Conservation (phyloP, 495 filamentous ascomycete genomes). For the Xylaria palmicola region DNA sequence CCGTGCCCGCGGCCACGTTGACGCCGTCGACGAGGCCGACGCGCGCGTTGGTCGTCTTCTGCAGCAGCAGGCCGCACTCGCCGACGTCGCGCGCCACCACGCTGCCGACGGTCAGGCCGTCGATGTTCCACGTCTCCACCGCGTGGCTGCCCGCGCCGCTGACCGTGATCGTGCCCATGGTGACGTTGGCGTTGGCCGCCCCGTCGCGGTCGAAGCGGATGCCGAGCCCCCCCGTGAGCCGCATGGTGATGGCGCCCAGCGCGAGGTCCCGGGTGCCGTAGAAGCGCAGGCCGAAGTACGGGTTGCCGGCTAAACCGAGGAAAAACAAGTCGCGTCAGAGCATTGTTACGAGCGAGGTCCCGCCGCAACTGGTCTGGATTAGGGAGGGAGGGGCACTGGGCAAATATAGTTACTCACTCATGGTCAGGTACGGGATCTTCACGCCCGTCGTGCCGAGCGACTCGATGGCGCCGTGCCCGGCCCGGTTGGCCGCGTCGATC, state of each 20-base stretch:
- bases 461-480: constrained; percentile 46
- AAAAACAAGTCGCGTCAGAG: constrained; percentile 8
- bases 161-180: constrained; percentile 42
- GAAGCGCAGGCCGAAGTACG: constrained; percentile 48
- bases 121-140: constrained; percentile 50
- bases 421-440: constrained; percentile 43
- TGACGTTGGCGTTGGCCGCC: constrained; percentile 43
- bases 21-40: constrained; percentile 47
- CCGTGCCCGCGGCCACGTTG: constrained; percentile 42
- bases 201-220: constrained; percentile 49
- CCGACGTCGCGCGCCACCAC: constrained; percentile 46
- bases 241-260: constrained; percentile 45
- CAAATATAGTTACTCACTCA: too few relatives aligned
- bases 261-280: constrained; percentile 38
- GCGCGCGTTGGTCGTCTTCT: constrained; percentile 40
- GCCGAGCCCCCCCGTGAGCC: constrained; percentile 44
- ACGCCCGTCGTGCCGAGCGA: constrained; percentile 34
- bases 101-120: constrained; percentile 38
- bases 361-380: too few relatives aligned
- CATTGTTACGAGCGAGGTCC: background rate
- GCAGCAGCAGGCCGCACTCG: constrained; percentile 45
- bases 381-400: too few relatives aligned
- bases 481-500: constrained; percentile 41
- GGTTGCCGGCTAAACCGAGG: constrained; percentile 36
- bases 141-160: constrained; percentile 44